A percentile compares a stretch with the other conserved stretches of the same genome.
phyloP scores from a whole-genome alignment of 805 yeast species.

The Tetrapisispora iriomotensis region DNA sequence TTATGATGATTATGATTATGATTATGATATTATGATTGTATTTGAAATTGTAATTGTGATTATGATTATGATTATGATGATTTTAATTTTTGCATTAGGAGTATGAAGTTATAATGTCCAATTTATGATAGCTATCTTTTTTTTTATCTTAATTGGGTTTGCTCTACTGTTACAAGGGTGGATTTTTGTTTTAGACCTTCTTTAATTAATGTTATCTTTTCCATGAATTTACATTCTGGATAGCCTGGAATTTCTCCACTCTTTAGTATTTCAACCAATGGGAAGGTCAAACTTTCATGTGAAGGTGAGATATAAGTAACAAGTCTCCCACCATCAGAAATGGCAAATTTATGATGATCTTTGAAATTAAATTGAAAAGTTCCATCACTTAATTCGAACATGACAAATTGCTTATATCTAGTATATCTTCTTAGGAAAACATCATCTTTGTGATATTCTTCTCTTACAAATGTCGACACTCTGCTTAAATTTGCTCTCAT shows the following conservation, averaged over 20 bases:
- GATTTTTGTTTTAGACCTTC: conserved; percentile 45
- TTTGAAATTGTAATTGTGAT: not conserved
- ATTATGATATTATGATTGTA: too few relatives aligned
- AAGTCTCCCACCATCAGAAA: conserved; percentile 65
- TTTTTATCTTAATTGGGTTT: conserved; percentile 5
- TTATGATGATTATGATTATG: too few relatives aligned
- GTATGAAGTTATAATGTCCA: too few relatives aligned
- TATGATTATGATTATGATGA: too few relatives aligned
- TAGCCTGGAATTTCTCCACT: conserved; percentile 39
- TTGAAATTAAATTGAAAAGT: conserved; percentile 85
- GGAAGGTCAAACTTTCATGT: conserved; percentile 59
- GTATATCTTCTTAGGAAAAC: conserved; percentile 71
- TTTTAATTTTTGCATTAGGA: too few relatives aligned
- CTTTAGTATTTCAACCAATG: conserved; percentile 39
- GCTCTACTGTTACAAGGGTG: conserved; percentile 20
- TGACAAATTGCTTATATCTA: conserved; percentile 63
- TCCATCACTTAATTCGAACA: conserved; percentile 88
- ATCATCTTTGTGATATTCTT: conserved; percentile 42
- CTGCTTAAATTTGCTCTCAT: conserved; percentile 80
- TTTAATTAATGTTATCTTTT: conserved; percentile 48
- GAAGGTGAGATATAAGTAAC: conserved; percentile 76
- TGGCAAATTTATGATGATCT: conserved; percentile 83
- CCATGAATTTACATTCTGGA: conserved; percentile 36
- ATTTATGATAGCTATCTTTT: too few relatives aligned
- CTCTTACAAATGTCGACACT: conserved; percentile 40